Percentiles rank a stretch among this genome's conserved stretches.
Evolutionary conservation across 306 rosid genomes (phyloP).

Genomic region (Sophora flavescens): DNA sequence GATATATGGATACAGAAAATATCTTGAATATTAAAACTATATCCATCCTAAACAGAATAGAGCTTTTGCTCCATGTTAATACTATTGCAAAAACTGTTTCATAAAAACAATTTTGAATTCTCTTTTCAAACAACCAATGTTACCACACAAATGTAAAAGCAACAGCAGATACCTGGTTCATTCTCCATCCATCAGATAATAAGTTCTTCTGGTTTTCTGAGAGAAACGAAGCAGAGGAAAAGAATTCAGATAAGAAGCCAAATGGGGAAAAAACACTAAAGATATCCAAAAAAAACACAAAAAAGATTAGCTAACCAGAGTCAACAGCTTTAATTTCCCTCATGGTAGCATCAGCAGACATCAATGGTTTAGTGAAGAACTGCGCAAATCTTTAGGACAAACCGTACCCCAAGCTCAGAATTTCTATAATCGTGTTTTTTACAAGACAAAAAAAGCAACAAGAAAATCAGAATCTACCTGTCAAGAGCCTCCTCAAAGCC

Average conservation of each 20-base stretch:
- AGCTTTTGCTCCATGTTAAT: slow-evolving; percentile 19
- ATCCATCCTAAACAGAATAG: slow-evolving; percentile 34
- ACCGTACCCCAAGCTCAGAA: slow-evolving; percentile 42
- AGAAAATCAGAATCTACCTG: slow-evolving; percentile 61
- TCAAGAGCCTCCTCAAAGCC: slow-evolving; percentile 96
- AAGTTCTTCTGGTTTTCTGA: slow-evolving; percentile 94
- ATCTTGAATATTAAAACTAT: slow-evolving; percentile 19
- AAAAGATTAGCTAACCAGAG: slow-evolving; percentile 72
- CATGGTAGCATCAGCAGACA: slow-evolving; percentile 95
- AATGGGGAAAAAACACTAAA: slow-evolving; percentile 15
- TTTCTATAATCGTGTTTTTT: background rate
- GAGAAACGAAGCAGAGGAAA: slow-evolving; percentile 28
- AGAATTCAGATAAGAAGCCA: slow-evolving; percentile 11
- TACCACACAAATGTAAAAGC: slow-evolving; percentile 31
- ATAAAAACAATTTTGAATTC: slow-evolving; percentile 21
- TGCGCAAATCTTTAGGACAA: slow-evolving; percentile 78
- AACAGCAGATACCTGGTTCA: slow-evolving; percentile 74
- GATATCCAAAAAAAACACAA: background rate
- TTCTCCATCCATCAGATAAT: slow-evolving; percentile 88
- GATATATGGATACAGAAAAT: slow-evolving; percentile 18
- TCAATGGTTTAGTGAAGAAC: slow-evolving; percentile 91
- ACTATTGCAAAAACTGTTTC: slow-evolving; percentile 8
- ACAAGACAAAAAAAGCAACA: slow-evolving; percentile 5
- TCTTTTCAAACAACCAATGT: slow-evolving; percentile 28
- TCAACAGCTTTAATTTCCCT: slow-evolving; percentile 99